phyloP scores from a whole-genome alignment of 352 stramenopile genomes.

The Globisporangium alternatum region DNA sequence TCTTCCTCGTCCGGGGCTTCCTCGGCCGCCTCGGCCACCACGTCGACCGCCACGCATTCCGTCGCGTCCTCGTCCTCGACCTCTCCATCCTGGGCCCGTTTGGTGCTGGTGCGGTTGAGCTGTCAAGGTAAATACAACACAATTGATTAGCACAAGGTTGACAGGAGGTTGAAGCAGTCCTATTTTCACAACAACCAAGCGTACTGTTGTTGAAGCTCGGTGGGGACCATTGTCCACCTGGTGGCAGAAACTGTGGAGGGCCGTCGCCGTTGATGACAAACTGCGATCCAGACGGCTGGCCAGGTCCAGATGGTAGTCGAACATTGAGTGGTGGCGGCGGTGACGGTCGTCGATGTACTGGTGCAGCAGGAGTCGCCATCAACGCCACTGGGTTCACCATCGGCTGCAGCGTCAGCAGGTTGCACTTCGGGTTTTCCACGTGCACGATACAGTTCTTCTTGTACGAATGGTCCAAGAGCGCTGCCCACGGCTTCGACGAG shows the following conservation, averaged over 20 bases:
- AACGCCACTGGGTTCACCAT: conserved; percentile 37
- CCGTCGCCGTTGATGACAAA: conserved; percentile 13
- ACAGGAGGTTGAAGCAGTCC: background rate
- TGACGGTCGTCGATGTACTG: conserved; percentile 13
- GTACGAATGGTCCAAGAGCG: conserved; percentile 73
- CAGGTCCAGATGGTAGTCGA: conserved; percentile 2
- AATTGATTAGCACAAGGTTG: background rate
- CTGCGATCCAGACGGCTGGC: background rate
- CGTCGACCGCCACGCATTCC: conserved; percentile 19
- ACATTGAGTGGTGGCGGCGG: conserved; percentile 12
- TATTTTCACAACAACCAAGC: background rate
- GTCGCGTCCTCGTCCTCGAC: conserved; percentile 35
- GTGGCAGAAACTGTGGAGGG: conserved; percentile 9
- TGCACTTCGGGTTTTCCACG: conserved; percentile 74
- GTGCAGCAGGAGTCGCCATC: conserved; percentile 8
- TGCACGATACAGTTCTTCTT: conserved; percentile 74
- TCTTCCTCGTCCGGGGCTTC: conserved; percentile 27
- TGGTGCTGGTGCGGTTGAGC: conserved; percentile 5
- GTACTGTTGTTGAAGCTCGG: conserved; percentile 18
- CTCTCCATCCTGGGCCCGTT: conserved; percentile 29
- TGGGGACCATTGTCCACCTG: conserved; percentile 16
- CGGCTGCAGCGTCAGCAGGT: conserved; percentile 63
- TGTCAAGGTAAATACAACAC: conserved; percentile 3
- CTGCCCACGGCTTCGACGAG: conserved; percentile 82
- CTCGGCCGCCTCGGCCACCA: conserved; percentile 31